A percentile compares a stretch with the other conserved stretches of the same genome.
These are phyloP conservation scores for Williopsis jadinii DNA, from an alignment of 1,139 yeast species.

Conservation along the genomic window DNA sequence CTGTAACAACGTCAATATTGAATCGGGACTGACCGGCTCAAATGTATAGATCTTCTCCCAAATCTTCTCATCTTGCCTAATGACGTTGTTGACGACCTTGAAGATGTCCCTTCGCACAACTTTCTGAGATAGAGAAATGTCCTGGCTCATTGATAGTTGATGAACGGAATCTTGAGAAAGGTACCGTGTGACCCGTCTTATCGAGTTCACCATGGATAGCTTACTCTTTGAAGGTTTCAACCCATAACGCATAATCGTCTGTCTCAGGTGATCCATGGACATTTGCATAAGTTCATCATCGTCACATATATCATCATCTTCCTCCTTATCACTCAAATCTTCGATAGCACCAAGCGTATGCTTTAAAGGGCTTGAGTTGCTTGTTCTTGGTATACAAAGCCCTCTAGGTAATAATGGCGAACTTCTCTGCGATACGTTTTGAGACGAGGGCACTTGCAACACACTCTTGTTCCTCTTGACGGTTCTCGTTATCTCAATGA, in stretches of 20 bases:
- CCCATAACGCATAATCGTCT: constrained; percentile 27
- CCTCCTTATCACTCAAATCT: background rate
- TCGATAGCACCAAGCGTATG: background rate
- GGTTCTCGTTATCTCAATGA: constrained; percentile 21
- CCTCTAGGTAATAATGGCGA: background rate
- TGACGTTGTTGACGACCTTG: constrained; percentile 19
- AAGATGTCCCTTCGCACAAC: constrained; percentile 18
- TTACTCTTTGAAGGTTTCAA: constrained; percentile 30
- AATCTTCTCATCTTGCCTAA: constrained; percentile 18
- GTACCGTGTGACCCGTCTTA: constrained; percentile 15
- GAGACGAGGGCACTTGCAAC: constrained; percentile 18
- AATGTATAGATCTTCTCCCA: constrained; percentile 24
- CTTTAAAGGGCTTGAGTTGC: constrained; percentile 1
- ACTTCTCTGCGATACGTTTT: background rate
- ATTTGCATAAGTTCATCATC: constrained; percentile 13
- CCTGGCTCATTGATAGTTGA: constrained; percentile 15
- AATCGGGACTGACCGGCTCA: constrained; percentile 29
- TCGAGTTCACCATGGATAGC: constrained; percentile 28
- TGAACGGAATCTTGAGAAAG: constrained; percentile 15
- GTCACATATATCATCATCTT: constrained; percentile 1
- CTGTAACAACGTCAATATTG: constrained; percentile 16
- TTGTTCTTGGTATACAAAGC: background rate
- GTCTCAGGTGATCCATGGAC: constrained; percentile 25
- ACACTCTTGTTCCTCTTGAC: constrained; percentile 13
- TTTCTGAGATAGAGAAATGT: constrained; percentile 14